Base-by-base conservation (phyloP, 176 grass and related monocot species). In the Avena insularis region DNA sequence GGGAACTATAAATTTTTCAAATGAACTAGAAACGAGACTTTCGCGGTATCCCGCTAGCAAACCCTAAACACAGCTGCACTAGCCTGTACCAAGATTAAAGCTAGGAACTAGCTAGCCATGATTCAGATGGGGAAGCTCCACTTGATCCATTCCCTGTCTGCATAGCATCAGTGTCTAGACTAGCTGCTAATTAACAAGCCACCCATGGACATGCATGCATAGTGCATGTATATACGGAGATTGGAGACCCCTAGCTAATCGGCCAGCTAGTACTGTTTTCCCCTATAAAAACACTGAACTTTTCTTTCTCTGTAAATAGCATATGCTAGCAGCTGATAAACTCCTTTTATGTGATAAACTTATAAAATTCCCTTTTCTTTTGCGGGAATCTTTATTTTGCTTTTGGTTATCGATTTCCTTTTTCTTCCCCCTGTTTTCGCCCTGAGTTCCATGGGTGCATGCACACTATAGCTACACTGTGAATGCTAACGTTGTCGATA, bases 401-500 rank as follows among this genome's bases (percentile, higher is more conserved):
- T 75, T 48, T 59, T 13, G 3, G 45, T 49, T 48, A 5, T 50
- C 40, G 9, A 1, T 25, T 31, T 2, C 12, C 12, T 8, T 10
- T 59, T 12, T 4, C n/a, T 27, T 17, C 50, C 47, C 55, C 0
- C 35, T 56, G 21, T 36, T 50, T 58, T 50, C 17, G 2, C 4
- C 9, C 15, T 3, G 17, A 67, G 74, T 15, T 11, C 29, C 55
- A 20, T 38, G 19, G 25, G 47, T 43, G 74, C 43, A 23, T 53
- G 31, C 40, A 82, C 29, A 31, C 38, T 80, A 25, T 63, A 40
- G 72, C 29, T 35, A 66, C 63, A 35, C 63, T 35, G 49, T 75
- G 12, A 14, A 76, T 3, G 67, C 47, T 57, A 38, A 77, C 57
- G 29, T 25, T 15, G 76, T 76, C 54, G 71, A 53, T 53, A 84